Base-by-base conservation (phyloP, 257 asterid genomes). In the Marsdenia floribunda region DNA sequence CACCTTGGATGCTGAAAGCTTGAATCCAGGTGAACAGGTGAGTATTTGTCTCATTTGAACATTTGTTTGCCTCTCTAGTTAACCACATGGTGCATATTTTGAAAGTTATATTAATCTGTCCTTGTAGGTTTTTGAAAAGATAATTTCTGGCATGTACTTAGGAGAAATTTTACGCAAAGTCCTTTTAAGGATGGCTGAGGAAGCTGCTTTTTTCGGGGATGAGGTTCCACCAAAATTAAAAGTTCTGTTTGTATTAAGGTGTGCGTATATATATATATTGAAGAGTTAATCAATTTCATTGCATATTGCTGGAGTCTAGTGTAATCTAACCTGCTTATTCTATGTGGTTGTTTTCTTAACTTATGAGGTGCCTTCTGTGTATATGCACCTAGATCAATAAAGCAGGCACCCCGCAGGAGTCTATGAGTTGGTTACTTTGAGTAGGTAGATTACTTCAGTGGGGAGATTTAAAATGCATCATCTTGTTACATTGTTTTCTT, bases 11-110 rank as follows among this genome's bases (percentile, higher is more conserved):
- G 85, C 72, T 13, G 93, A 91, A 78, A 91, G 98, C 77, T 79
- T 91, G 75, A 93, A 93, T 83, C 93, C 97, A 35, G 85, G 96
- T 71, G 98, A 93, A 81, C 98, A 93, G 90, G 97, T 89, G 63
- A 55, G 50, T 68, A 15, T 13, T 80, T 47, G 42, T 58, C 35
- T 38, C 5, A 16, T 47, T 66, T 22, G 22, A n/a, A 29, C 44
- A 14, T 74, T 37, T n/a, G 71, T 5, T 58, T 21, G 38, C 29
- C 61, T 66, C 10, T 46, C 26, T 70, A 33, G 35, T 33, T 57
- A 71, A 77, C 50, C 16, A 15, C 38, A 64, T 66, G 70, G 3
- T 38, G 29, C 52, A 9, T 16, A 66, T 35, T 66, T 38, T 18
- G 7, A 66, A 22, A 64, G 69, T 10, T 35, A 16, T 35, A 4